phyloP scores from a whole-genome alignment of 345 rosid species.

The Raphanus sativus region DNA sequence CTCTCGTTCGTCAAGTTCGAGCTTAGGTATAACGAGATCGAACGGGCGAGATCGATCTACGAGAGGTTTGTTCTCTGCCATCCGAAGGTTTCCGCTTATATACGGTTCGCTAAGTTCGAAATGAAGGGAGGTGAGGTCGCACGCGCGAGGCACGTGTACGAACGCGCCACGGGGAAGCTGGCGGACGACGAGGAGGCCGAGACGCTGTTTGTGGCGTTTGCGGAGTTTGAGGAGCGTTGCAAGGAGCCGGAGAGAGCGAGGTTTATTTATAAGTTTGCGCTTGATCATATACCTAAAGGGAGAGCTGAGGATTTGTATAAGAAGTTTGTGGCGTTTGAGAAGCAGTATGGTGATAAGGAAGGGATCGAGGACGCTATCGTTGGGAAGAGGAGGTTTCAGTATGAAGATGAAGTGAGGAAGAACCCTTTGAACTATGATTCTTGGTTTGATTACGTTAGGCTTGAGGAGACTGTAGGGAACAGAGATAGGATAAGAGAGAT shows the following conservation, averaged over 20 bases:
- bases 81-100: not conserved
- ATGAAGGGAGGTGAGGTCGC: not conserved
- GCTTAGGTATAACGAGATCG: not conserved
- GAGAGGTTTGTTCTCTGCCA: constrained; percentile 10
- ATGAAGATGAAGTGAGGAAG: constrained; percentile 15
- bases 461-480: constrained; percentile 1
- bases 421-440: constrained; percentile 4
- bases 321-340: constrained; percentile 8
- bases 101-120: not conserved
- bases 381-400: constrained; percentile 10
- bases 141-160: not conserved
- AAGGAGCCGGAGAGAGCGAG: not conserved
- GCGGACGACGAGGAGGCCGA: not conserved
- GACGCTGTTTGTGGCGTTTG: constrained; percentile 2
- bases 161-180: not conserved
- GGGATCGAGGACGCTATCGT: not conserved
- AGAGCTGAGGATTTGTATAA: constrained; percentile 4
- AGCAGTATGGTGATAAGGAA: constrained; percentile 3
- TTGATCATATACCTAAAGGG: not conserved
- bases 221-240: not conserved
- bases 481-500: not conserved
- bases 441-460: constrained; percentile 15
- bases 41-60: not conserved
- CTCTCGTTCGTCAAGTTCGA: not conserved
- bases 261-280: not conserved